phyloP scores from a whole-genome alignment of 2,329 filamentous ascomycete genomes.

The Orbilia quercus region DNA sequence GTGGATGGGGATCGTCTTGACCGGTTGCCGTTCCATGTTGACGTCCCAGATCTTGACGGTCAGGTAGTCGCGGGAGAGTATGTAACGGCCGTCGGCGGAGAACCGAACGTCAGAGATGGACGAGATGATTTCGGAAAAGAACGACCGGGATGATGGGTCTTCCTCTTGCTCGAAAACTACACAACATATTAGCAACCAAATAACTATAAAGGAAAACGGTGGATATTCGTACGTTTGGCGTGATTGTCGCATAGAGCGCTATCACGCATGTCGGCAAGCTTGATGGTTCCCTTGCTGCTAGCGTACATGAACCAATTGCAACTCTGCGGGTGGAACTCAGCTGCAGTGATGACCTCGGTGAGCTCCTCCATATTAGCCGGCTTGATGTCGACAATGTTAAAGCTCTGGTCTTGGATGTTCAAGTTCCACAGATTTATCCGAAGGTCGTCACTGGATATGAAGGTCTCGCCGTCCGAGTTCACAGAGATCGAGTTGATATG shows the following conservation, averaged over 20 bases:
- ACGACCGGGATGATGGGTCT: constrained; percentile 93
- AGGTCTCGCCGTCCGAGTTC: constrained; percentile 98
- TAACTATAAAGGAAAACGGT: constrained; percentile 57
- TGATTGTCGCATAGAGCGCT: constrained; percentile 96
- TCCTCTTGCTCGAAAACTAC: constrained; percentile 99
- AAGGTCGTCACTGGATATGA: constrained; percentile 97
- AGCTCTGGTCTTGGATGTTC: constrained; percentile 99
- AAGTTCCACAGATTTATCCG: constrained; percentile 99
- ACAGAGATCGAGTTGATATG: constrained; percentile 99
- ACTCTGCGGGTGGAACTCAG: constrained; percentile 94
- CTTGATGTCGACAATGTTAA: constrained; percentile 99
- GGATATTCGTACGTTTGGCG: constrained; percentile 90
- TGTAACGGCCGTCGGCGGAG: constrained; percentile 94
- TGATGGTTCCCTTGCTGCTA: constrained; percentile 98
- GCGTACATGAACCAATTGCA: constrained; percentile 99
- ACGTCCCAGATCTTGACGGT: constrained; percentile 99
- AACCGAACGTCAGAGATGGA: constrained; percentile 99
- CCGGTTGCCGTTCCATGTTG: constrained; percentile 96
- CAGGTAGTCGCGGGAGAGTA: constrained; percentile 95
- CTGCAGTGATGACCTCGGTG: constrained; percentile 97
- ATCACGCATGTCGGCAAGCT: constrained; percentile 97
- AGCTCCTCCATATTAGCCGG: constrained; percentile 99
- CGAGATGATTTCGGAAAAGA: constrained; percentile 99
- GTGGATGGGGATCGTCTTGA: constrained; percentile 99
- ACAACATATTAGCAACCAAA: not conserved